Evolutionary conservation across 371 early-diverging fungal genomes (phyloP), one percentile per base, ranked within the genome.

Genomic region (Mucor irregularis): DNA sequence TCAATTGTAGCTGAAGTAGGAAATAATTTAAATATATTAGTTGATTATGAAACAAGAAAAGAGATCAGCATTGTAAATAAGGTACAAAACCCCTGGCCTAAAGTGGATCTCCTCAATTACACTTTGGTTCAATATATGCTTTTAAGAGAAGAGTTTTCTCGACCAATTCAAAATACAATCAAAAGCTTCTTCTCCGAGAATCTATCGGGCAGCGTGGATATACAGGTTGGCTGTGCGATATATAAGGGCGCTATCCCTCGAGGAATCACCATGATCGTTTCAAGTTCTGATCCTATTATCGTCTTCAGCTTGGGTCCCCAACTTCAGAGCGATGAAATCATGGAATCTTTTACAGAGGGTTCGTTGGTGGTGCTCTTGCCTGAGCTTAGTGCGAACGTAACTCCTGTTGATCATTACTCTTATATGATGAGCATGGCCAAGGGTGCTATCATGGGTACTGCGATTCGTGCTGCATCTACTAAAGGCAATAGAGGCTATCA

Each of bases 81-180:
- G 8, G 19, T 61, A 16, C 40, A 53, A 13, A 29, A 37, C 5
- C 40, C 67, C 5, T 58, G 64, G 58, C 42, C 69, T n/a, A 26
- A 56, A 13, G 22, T 55, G 9, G 42, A 61, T 19, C 5, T 73
- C 1, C 35, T 28, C 0, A 26, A 39, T 3, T 76, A 76, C 22
- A 16, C 73, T 3, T 33, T 54, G 26, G 35, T 49, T 11, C 73
- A 76, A 14, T 76, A 61, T 11, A 43, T 66, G 44, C 43, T 73
- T 5, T 14, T 71, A 17, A 56, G 69, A 1, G 71, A 73, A 21
- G 67, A 73, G 26, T 5, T 73, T 0, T 34, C 52, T 6, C 64
- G 63, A 2, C 71, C 73, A 2, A 17, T 68, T 2, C 58, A 65
- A 33, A 13, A 44, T 0, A 58, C 56, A 0, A 40, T 73, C 5